phyloP scores from a whole-genome alignment of 2,329 filamentous ascomycete genomes.

The Colletotrichum sp. region DNA sequence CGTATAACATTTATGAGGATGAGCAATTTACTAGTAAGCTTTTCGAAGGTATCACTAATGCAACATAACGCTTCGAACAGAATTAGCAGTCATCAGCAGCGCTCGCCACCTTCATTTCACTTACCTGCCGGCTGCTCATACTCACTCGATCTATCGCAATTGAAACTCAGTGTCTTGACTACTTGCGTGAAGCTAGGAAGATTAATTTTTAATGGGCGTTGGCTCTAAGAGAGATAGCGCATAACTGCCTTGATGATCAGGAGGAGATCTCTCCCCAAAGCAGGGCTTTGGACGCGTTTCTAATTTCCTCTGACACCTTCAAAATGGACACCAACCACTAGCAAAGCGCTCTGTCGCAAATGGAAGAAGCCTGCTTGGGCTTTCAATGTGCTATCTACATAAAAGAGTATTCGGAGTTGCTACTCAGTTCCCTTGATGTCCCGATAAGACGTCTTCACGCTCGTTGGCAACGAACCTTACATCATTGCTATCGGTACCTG shows the following conservation, averaged over 20 bases:
- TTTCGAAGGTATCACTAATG: slow-evolving; percentile 33
- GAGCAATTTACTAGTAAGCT: slow-evolving; percentile 24
- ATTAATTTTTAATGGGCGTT: slow-evolving; percentile 45
- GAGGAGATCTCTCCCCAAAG: slow-evolving; percentile 32
- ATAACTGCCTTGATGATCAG: slow-evolving; percentile 25
- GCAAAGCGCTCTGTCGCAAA: slow-evolving; percentile 27
- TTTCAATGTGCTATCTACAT: slow-evolving; percentile 42
- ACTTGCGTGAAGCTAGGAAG: slow-evolving; percentile 35
- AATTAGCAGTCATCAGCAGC: slow-evolving; percentile 57
- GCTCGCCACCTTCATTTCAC: slow-evolving; percentile 40
- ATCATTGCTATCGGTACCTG: not conserved
- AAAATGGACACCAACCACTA: slow-evolving; percentile 38
- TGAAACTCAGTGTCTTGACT: not conserved
- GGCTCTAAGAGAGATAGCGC: slow-evolving; percentile 32
- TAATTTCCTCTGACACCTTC: slow-evolving; percentile 49
- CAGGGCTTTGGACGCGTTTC: slow-evolving; percentile 40
- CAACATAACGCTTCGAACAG: slow-evolving; percentile 39
- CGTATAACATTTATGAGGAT: not conserved
- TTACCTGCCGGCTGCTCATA: slow-evolving; percentile 48
- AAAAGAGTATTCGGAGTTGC: slow-evolving; percentile 27
- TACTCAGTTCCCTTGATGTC: not conserved
- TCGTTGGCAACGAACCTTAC: not conserved
- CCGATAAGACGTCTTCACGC: not conserved
- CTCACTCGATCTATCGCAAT: too few species aligned
- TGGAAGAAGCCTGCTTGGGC: slow-evolving; percentile 33